These are phyloP conservation scores for Eucalyptus tenuipes DNA, from an alignment of 345 rosid genomes.

Conservation along the genomic window DNA sequence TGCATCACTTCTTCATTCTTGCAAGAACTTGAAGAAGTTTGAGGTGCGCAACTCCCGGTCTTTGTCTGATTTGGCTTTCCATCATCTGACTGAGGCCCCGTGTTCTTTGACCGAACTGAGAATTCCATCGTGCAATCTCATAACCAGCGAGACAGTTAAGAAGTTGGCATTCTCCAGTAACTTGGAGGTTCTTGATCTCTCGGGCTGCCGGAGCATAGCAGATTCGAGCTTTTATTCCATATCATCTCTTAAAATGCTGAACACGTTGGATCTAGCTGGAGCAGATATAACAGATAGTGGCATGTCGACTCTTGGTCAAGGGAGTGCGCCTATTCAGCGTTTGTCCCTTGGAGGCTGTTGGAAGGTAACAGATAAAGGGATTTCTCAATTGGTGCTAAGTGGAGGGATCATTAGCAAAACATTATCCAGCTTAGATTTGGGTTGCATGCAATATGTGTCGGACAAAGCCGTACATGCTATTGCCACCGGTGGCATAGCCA, in stretches of 20 bases:
- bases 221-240: constrained; percentile 39
- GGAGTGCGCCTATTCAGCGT: constrained; percentile 27
- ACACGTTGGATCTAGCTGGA: constrained; percentile 39
- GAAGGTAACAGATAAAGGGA: constrained; percentile 54
- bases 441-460: constrained; percentile 50
- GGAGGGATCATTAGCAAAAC: constrained; percentile 35
- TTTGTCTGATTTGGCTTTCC: constrained; percentile 60
- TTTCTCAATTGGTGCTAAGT: constrained; percentile 21
- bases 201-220: constrained; percentile 52
- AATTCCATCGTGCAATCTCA: constrained; percentile 32
- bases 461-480: constrained; percentile 29
- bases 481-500: constrained; percentile 15
- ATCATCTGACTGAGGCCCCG: constrained; percentile 29
- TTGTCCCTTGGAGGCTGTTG: constrained; percentile 51
- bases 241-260: constrained; percentile 28
- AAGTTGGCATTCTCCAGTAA: constrained; percentile 26
- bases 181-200: constrained; percentile 49
- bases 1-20: constrained; percentile 47
- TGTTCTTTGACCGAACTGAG: constrained; percentile 46
- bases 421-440: constrained; percentile 42
- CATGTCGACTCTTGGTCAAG: constrained; percentile 31
- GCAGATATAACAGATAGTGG: constrained; percentile 55
- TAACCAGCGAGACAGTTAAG: constrained; percentile 64
- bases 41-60: constrained; percentile 39
- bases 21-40: constrained; percentile 37